These are phyloP conservation scores for Claviceps citrina DNA, from an alignment of 2,329 filamentous ascomycete genomes.

Conservation along the genomic window DNA sequence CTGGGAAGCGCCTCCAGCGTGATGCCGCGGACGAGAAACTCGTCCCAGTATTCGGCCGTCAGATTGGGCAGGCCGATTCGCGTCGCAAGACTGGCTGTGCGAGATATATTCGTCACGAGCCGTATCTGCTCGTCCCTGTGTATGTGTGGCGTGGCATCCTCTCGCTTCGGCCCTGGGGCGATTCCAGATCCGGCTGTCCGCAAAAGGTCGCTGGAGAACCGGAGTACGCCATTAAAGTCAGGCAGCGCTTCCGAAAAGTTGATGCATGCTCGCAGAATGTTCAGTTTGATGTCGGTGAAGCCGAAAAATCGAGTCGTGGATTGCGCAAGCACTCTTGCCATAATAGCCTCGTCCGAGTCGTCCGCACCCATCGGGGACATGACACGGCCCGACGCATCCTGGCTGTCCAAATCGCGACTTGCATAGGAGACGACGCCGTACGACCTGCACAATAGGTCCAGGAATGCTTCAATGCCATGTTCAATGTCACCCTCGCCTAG, in stretches of 20 bases:
- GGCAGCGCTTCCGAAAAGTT: constrained; percentile 88
- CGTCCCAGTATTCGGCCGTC: constrained; percentile 87
- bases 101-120: constrained; percentile 70
- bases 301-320: constrained; percentile 53
- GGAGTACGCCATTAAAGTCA: constrained; percentile 78
- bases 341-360: constrained; percentile 36
- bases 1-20: constrained; percentile 49
- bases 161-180: constrained; percentile 53
- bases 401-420: constrained; percentile 22
- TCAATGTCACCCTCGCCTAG: constrained; percentile 50
- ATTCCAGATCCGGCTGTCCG: constrained; percentile 68
- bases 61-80: constrained; percentile 56
- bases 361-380: constrained; percentile 15
- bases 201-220: constrained; percentile 71
- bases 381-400: no score
- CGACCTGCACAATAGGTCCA: constrained; percentile 44
- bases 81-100: constrained; percentile 63
- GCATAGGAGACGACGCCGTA: constrained; percentile 50
- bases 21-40: constrained; percentile 72
- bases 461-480: constrained; percentile 47
- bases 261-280: constrained; percentile 77
- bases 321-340: constrained; percentile 45
- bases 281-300: constrained; percentile 64
- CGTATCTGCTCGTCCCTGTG: constrained; percentile 70
- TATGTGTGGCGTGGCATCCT: constrained; percentile 56